Evolutionary conservation across 345 rosid genomes (phyloP), one percentile per base, ranked within the genome.

Genomic region (Hypericum perforatum): DNA sequence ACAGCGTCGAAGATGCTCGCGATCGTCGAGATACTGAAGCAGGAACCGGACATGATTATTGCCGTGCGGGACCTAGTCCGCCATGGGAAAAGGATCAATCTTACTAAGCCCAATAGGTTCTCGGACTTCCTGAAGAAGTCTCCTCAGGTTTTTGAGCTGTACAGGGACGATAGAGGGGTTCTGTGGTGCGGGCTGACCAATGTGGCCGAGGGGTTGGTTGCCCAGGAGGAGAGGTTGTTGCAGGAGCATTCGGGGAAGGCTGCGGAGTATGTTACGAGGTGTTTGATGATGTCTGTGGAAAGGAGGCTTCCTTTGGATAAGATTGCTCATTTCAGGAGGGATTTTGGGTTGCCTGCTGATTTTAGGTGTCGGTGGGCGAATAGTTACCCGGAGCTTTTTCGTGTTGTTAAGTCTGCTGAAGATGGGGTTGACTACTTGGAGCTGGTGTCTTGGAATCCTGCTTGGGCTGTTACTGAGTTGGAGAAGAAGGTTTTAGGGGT

Each of bases 111-210:
- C 9, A 78, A 83, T 51, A 78, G 69, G 63, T 47, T 86, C n/a
- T 69, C 80, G 3, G 84, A 83, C 58, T 74, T 86, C 65, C 74
- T 90, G 45, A 56, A 66, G 63, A 86, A 86, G 70, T 82, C 84
- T 8, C 91, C 97, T 0, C 84, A 80, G 69, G 53, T 84, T 69
- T 84, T 86, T 41, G 95, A 86, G 39, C 59, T 90, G 66, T 86
- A 77, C 7, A 84, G 82, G 73, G 94, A 86, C 65, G 73, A 73
- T 49, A 78, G 86, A 10, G 89, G 95, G 52, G 54, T 76, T 37
- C 40, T 77, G 58, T 86, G 94, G 94, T 84, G 94, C 69, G 95
- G 95, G 29, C 64, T 86, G 89, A 79, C 91, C 1, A 66, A 71
- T 43, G 77, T 52, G 60, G 82, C 71, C 0, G 95, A 86, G 48